Conservation (phyloP, 768 basidiomycete species). For the Nevesoporus exiguus region DNA sequence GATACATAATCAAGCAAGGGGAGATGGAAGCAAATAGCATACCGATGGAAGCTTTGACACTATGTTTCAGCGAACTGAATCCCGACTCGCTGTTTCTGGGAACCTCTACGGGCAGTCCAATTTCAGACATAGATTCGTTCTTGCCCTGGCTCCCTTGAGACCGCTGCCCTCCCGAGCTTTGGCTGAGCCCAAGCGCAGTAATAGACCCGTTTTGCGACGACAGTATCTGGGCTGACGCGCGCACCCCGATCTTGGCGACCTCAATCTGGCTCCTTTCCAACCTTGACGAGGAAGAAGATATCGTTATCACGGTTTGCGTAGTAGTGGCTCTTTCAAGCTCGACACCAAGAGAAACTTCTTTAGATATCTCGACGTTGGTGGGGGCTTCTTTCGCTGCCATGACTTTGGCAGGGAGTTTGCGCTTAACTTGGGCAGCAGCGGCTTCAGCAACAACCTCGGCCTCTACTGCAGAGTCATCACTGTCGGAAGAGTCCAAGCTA, state of each 20-base stretch:
- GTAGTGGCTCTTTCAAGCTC: slow-evolving; percentile 9
- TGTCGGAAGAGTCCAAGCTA: slow-evolving; percentile 21
- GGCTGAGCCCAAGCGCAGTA: slow-evolving; percentile 13
- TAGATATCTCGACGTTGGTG: background rate
- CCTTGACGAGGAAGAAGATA: slow-evolving; percentile 20
- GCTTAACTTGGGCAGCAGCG: slow-evolving; percentile 5
- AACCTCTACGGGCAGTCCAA: slow-evolving; percentile 25
- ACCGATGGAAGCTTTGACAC: slow-evolving; percentile 75
- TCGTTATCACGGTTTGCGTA: slow-evolving; percentile 12
- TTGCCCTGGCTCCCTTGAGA: slow-evolving; percentile 8
- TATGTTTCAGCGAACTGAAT: slow-evolving; percentile 57
- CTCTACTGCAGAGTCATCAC: slow-evolving; percentile 26
- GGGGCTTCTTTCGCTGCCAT: background rate
- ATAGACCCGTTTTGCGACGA: slow-evolving; percentile 24
- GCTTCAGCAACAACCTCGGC: slow-evolving; percentile 27
- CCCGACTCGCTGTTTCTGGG: slow-evolving; percentile 35
- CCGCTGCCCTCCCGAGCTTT: slow-evolving; percentile 4
- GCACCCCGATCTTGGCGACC: slow-evolving; percentile 28
- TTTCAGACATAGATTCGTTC: slow-evolving; percentile 17
- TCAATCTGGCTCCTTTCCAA: slow-evolving; percentile 30
- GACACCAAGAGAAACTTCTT: background rate
- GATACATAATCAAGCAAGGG: background rate
- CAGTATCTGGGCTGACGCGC: slow-evolving; percentile 29
- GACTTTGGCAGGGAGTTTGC: slow-evolving; percentile 1
- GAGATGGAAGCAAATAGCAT: slow-evolving; percentile 17